A percentile compares a stretch with the other conserved stretches of the same genome.
These are phyloP conservation scores for Onygena corvina DNA, from an alignment of 2,329 filamentous ascomycete species.

Conservation along the genomic window DNA sequence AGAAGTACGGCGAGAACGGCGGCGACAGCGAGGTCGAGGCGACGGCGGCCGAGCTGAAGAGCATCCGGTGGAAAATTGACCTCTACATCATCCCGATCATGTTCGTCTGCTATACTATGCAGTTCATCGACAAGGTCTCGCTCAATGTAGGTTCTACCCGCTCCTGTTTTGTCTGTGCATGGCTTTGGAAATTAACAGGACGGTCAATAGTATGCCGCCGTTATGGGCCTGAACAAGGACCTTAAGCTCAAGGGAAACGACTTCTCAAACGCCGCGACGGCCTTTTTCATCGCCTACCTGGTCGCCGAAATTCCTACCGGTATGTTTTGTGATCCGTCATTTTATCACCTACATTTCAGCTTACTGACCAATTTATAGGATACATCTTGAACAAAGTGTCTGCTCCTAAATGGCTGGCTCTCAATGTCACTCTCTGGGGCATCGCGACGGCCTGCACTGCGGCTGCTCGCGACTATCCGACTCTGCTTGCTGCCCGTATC, in stretches of 20 bases:
- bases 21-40: neutral
- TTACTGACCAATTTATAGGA: constrained; percentile 24
- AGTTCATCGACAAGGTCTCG: constrained; percentile 49
- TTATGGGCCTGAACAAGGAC: constrained; percentile 51
- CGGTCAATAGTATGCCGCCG: constrained; percentile 45
- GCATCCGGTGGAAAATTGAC: constrained; percentile 28
- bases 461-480: constrained; percentile 34
- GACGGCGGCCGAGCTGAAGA: constrained; percentile 14
- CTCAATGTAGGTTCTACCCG: constrained; percentile 39
- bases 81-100: constrained; percentile 41
- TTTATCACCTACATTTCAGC: neutral
- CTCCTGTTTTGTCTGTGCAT: neutral
- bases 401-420: constrained; percentile 48
- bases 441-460: constrained; percentile 40
- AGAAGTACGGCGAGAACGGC: neutral
- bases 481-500: constrained; percentile 24
- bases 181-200: neutral
- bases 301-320: constrained; percentile 50
- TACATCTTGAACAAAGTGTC: constrained; percentile 50
- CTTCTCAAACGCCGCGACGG: constrained; percentile 50
- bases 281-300: constrained; percentile 51
- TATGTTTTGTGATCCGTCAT: constrained; percentile 20
- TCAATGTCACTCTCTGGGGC: constrained; percentile 49
- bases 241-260: constrained; percentile 47
- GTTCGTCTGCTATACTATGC: constrained; percentile 46